Percentiles rank a stretch among this genome's conserved stretches.
Evolutionary conservation across 2,329 filamentous ascomycete species (phyloP).

Genomic region (Phoma herbarum): DNA sequence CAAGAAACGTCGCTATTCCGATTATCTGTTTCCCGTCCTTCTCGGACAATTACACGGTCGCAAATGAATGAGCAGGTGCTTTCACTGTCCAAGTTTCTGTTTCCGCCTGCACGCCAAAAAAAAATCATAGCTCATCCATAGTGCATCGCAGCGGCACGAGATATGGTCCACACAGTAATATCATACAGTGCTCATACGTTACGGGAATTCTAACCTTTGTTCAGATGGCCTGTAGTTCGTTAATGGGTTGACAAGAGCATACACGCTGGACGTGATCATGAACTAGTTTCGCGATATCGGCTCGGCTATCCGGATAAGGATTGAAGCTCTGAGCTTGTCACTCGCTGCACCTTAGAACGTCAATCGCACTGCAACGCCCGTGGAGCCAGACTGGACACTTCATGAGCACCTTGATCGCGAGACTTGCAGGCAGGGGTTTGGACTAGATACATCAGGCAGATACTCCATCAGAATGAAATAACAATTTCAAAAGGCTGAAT

Average conservation of each 20-base stretch:
- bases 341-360: constrained; percentile 1
- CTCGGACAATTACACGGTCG: too few species aligned
- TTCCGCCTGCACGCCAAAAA: background rate
- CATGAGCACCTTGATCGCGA: background rate
- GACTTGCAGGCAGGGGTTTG: background rate
- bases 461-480: background rate
- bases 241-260: background rate
- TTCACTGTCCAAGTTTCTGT: too few species aligned
- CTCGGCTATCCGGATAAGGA: background rate
- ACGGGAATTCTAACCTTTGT: background rate
- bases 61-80: too few species aligned
- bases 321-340: constrained; percentile 1
- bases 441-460: background rate
- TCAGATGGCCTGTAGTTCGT: background rate
- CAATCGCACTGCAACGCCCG: background rate
- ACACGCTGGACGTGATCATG: background rate
- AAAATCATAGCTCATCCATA: background rate
- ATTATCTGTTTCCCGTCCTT: too few species aligned
- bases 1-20: too few species aligned
- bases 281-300: background rate
- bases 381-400: background rate
- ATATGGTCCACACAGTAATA: background rate
- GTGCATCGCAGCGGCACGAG: background rate
- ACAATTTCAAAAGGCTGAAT: background rate
- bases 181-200: background rate